phyloP scores from a whole-genome alignment of 306 rosid genomes.

The Cyamopsis tetragonoloba region DNA sequence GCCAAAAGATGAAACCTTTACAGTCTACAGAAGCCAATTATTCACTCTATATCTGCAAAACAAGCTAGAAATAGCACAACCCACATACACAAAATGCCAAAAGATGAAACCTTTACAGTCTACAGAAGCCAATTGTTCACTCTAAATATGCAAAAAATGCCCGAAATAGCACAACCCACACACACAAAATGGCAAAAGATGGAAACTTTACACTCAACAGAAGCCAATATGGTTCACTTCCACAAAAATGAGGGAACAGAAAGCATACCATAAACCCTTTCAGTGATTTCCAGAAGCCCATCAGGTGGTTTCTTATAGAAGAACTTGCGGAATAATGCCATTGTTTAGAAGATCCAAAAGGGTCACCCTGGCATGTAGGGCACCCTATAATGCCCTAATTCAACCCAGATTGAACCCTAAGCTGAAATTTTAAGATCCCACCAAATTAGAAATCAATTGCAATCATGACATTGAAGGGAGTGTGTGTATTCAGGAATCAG shows the following conservation, averaged over 20 bases:
- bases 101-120: not conserved
- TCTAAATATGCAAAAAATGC: not conserved
- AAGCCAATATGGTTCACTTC: slow-evolving; percentile 21
- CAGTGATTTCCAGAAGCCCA: slow-evolving; percentile 92
- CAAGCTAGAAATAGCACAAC: not conserved
- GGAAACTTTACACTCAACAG: not conserved
- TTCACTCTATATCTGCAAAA: not conserved
- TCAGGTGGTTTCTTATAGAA: slow-evolving; percentile 96
- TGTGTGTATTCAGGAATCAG: slow-evolving; percentile 59
- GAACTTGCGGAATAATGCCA: slow-evolving; percentile 91
- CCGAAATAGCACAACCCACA: slow-evolving; percentile 16
- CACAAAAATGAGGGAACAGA: slow-evolving; percentile 23
- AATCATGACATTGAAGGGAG: slow-evolving; percentile 35
- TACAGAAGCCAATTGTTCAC: slow-evolving; percentile 1
- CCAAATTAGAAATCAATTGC: slow-evolving; percentile 17
- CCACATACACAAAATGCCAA: not conserved
- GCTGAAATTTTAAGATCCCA: slow-evolving; percentile 35
- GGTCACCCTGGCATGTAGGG: slow-evolving; percentile 17
- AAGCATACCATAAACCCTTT: slow-evolving; percentile 86
- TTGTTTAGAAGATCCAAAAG: slow-evolving; percentile 53
- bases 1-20: slow-evolving; percentile 13
- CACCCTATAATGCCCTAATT: slow-evolving; percentile 36
- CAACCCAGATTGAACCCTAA: slow-evolving; percentile 41
- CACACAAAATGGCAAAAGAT: slow-evolving; percentile 14
- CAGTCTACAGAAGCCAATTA: not conserved